Evolutionary conservation across 2,329 filamentous ascomycete genomes (phyloP).

Genomic region (Septoria petroselini): DNA sequence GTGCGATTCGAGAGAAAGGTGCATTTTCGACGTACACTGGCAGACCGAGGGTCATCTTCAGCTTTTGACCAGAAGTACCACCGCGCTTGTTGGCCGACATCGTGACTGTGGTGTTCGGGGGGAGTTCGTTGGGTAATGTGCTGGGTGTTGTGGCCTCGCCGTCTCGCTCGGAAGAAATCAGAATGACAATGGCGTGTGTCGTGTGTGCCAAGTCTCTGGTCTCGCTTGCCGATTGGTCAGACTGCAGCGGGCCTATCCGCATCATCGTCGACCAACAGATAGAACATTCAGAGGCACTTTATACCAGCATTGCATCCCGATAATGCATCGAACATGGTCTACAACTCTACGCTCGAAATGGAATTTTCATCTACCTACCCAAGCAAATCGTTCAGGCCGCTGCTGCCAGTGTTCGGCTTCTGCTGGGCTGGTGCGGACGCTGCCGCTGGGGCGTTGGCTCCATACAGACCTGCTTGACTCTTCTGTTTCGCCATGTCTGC

Average conservation of each 20-base stretch:
- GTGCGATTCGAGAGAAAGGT: conserved; percentile 11
- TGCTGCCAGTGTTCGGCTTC: conserved; percentile 34
- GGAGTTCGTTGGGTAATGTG: conserved; percentile 19
- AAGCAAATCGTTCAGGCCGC: conserved; percentile 45
- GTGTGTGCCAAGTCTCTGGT: no score
- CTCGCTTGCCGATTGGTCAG: no score
- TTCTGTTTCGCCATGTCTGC: conserved; percentile 98
- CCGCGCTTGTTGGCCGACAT: conserved; percentile 47
- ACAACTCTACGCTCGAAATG: not conserved
- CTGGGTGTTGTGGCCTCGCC: conserved; percentile 6
- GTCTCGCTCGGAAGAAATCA: not conserved
- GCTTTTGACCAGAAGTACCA: conserved; percentile 98
- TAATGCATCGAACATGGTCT: not conserved
- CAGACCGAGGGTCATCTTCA: conserved; percentile 99
- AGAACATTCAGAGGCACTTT: no score
- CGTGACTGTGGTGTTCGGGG: conserved; percentile 7
- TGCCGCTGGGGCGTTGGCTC: conserved; percentile 54
- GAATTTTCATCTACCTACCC: conserved; percentile 30
- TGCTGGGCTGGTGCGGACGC: conserved; percentile 15
- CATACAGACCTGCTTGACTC: conserved; percentile 92
- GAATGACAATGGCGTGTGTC: no score
- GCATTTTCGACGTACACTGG: conserved; percentile 77
- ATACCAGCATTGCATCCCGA: no score
- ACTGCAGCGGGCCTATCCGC: no score
- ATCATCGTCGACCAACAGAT: no score